Evolutionary conservation across 129 eudicot species (phyloP).

Genomic region (Logfia minima): DNA sequence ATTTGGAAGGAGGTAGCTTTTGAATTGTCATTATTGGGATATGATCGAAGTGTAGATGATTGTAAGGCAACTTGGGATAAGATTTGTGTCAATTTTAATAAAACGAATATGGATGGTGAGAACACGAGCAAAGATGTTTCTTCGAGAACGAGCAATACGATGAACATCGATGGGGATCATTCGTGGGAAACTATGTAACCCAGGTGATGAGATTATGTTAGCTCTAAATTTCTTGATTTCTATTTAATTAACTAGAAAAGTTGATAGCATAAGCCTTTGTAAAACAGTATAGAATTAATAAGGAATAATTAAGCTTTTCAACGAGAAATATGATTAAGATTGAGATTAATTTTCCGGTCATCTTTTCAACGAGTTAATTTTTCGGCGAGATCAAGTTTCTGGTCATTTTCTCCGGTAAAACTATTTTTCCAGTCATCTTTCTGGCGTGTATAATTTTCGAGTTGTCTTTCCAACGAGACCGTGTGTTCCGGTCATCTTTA

Average conservation of each 20-base stretch:
- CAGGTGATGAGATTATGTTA: slow-evolving; percentile 16
- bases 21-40: slow-evolving; percentile 72
- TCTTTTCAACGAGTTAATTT: no score
- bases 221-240: background rate
- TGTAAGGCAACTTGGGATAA: slow-evolving; percentile 75
- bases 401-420: no score
- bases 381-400: no score
- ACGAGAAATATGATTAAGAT: background rate
- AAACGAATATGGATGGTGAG: slow-evolving; percentile 44
- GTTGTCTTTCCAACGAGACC: no score
- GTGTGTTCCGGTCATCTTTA: no score
- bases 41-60: slow-evolving; percentile 44
- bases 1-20: slow-evolving; percentile 73
- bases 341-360: no score
- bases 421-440: no score
- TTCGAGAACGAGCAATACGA: slow-evolving; percentile 24
- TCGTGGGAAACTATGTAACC: slow-evolving; percentile 32
- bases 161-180: slow-evolving; percentile 25
- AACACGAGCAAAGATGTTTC: slow-evolving; percentile 27
- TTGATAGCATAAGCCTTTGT: slow-evolving; percentile 15
- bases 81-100: slow-evolving; percentile 39
- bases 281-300: slow-evolving; percentile 20
- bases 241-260: slow-evolving; percentile 10
- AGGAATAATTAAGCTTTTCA: background rate
- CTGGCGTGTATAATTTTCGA: no score